These are phyloP conservation scores for Paecilomyces formosus DNA, from an alignment of 2,329 filamentous ascomycete species.

Conservation along the genomic window DNA sequence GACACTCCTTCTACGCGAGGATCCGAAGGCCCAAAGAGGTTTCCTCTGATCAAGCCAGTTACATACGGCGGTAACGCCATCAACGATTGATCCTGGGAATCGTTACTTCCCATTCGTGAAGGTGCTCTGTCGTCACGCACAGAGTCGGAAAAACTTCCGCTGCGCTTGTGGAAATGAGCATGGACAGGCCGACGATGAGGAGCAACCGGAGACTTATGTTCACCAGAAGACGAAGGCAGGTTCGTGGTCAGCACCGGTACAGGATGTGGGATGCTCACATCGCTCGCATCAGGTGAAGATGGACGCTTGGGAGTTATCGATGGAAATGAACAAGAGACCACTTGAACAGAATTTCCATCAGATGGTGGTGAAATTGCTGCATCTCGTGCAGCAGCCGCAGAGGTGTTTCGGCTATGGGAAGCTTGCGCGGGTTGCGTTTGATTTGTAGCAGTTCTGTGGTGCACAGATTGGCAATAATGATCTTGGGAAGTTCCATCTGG, in stretches of 20 bases:
- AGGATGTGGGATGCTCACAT: slow-evolving; percentile 32
- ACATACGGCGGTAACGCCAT: slow-evolving; percentile 61
- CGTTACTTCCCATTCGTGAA: slow-evolving; percentile 40
- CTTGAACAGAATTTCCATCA: slow-evolving; percentile 49
- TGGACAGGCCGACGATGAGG: slow-evolving; percentile 41
- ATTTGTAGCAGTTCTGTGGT: not conserved
- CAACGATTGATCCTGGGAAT: slow-evolving; percentile 35
- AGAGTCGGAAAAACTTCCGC: slow-evolving; percentile 81
- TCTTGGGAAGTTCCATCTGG: not conserved
- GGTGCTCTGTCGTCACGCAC: slow-evolving; percentile 59
- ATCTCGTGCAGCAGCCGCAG: slow-evolving; percentile 26
- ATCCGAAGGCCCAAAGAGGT: slow-evolving; percentile 72
- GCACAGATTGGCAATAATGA: not conserved
- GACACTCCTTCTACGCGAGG: slow-evolving; percentile 66
- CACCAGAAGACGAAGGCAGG: slow-evolving; percentile 19
- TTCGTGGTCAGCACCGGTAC: slow-evolving; percentile 30
- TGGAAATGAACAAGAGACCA: slow-evolving; percentile 54
- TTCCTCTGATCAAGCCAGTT: slow-evolving; percentile 80
- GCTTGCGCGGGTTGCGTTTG: not conserved
- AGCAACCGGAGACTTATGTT: slow-evolving; percentile 18
- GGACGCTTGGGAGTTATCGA: slow-evolving; percentile 37
- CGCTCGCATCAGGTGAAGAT: slow-evolving; percentile 21
- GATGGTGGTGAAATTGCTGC: slow-evolving; percentile 28
- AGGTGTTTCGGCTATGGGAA: slow-evolving; percentile 27
- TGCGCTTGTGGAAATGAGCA: slow-evolving; percentile 64